Base-by-base conservation (phyloP, 1,139 yeast genomes). In the Hyphopichia wangnamkhiaoensis region DNA sequence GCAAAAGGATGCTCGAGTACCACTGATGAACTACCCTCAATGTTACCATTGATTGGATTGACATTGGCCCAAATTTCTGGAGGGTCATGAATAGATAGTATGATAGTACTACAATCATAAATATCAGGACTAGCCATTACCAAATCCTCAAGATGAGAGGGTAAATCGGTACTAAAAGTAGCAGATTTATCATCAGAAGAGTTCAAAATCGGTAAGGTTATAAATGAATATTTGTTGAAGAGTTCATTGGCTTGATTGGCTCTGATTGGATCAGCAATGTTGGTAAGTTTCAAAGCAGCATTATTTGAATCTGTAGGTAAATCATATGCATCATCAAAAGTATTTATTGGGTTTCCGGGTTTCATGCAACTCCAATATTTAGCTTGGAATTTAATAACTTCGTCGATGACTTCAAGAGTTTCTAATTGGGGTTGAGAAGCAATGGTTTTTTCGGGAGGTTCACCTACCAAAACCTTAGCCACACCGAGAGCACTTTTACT, bases 401-500 rank as follows among this genome's bases (percentile, higher is more conserved):
- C 87, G 49, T 86, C 91, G 14, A 94, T 76, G n/a, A 84, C 88
- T 52, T 82, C 88, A n/a, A 93, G 74, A 0, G 96, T 84, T 48
- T 85, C 93, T 6, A 84, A 74, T 43, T 82, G 81, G 2, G 95
- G 95, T 39, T 80, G 76, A 18, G 65, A 64, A 2, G 74, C 63
- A 32, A 74, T 69, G 15, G 90, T 74, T 49, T 79, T 79, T 43
- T 87, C 95, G 0, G 98, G 98, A 4, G 98, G 95, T 56, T 93
- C 98, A 3, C 98, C 98, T 24, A 94, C 76, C 37, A 94, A 69
- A 0, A 88, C 94, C 58, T 90, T 90, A 7, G 97, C 87, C 2
- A 93, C 98, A 0, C 95, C 94, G 38, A 93, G 68, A 0, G 98
- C 98, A 48, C 95, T 85, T 37, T 79, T 81, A 28, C 96, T 88